phyloP scores from a whole-genome alignment of 2,329 filamentous ascomycete species.

The Fusarium albosuccineum region DNA sequence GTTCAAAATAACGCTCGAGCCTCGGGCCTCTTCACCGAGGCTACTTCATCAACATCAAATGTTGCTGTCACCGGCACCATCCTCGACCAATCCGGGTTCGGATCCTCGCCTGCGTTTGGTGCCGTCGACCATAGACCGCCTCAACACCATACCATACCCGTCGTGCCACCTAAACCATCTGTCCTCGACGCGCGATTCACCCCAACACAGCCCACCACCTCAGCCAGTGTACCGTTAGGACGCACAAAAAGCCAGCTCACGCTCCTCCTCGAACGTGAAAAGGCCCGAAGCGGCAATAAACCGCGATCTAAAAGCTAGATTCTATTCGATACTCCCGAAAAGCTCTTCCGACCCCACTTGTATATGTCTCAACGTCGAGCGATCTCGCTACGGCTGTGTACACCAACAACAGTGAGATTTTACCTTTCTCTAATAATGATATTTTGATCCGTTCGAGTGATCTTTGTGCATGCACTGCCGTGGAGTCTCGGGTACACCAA shows the following conservation, averaged over 20 bases:
- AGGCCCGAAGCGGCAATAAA: conserved; percentile 51
- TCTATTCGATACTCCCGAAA: conserved; percentile 21
- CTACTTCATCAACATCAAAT: conserved; percentile 57
- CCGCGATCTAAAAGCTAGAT: conserved; percentile 45
- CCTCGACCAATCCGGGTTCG: conserved; percentile 54
- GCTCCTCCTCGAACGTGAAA: conserved; percentile 68
- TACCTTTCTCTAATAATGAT: conserved; percentile 9
- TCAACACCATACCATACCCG: conserved; percentile 44
- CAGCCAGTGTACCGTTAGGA: conserved; percentile 63
- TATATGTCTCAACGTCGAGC: conserved; percentile 23
- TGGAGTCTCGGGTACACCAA: conserved; percentile 28
- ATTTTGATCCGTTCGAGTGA: conserved; percentile 3
- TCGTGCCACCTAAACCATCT: conserved; percentile 41
- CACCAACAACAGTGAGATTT: conserved; percentile 5
- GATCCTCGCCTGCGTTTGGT: conserved; percentile 48
- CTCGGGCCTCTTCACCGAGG: conserved; percentile 51
- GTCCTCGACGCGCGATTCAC: conserved; percentile 57
- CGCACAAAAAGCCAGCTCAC: conserved; percentile 72
- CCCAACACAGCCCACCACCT: conserved; percentile 63
- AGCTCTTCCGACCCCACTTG: neutral
- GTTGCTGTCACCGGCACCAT: conserved; percentile 60
- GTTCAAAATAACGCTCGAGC: conserved; percentile 32
- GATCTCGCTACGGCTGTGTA: conserved; percentile 15
- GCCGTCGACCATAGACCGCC: conserved; percentile 34
- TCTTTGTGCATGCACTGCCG: conserved; percentile 7